Percentiles rank a stretch among this genome's conserved stretches.
phyloP scores from a whole-genome alignment of 1,284 basidiomycete genomes.

The Bjerkandera adusta region DNA sequence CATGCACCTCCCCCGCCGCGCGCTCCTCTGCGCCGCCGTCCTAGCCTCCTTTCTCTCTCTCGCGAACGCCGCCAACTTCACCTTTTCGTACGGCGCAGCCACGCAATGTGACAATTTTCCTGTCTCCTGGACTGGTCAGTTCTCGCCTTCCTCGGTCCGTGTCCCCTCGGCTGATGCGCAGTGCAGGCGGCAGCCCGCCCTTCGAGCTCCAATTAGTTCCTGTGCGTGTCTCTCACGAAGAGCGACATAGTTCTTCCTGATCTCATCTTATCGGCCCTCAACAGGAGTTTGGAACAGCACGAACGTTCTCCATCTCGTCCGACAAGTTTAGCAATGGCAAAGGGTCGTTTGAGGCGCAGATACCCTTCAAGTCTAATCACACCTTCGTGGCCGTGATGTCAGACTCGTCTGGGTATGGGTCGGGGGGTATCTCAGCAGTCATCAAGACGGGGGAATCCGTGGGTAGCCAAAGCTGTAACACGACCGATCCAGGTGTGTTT shows the following conservation, averaged over 20 bases:
- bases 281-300: slow-evolving; percentile 51
- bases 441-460: slow-evolving; percentile 47
- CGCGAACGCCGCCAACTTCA: slow-evolving; percentile 45
- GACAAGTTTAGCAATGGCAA: slow-evolving; percentile 50
- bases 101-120: slow-evolving; percentile 59
- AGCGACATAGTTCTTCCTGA: slow-evolving; percentile 1
- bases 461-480: slow-evolving; percentile 51
- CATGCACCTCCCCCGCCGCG: slow-evolving; percentile 22
- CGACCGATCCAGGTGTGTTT: slow-evolving; percentile 39
- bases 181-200: slow-evolving; percentile 59
- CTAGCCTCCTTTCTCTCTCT: slow-evolving; percentile 23
- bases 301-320: slow-evolving; percentile 55
- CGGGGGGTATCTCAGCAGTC: slow-evolving; percentile 56
- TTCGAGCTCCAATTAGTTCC: slow-evolving; percentile 58
- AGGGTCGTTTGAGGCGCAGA: slow-evolving; percentile 48
- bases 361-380: slow-evolving; percentile 40
- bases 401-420: slow-evolving; percentile 64
- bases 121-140: slow-evolving; percentile 63
- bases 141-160: slow-evolving; percentile 3
- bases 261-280: neutral
- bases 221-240: slow-evolving; percentile 40
- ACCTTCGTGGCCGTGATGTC: slow-evolving; percentile 65
- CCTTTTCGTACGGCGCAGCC: slow-evolving; percentile 45
- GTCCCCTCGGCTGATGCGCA: slow-evolving; percentile 1
- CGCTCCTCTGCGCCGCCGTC: slow-evolving; percentile 21